Base-by-base conservation (phyloP, 1,139 yeast species). In the Pichia sp. region DNA sequence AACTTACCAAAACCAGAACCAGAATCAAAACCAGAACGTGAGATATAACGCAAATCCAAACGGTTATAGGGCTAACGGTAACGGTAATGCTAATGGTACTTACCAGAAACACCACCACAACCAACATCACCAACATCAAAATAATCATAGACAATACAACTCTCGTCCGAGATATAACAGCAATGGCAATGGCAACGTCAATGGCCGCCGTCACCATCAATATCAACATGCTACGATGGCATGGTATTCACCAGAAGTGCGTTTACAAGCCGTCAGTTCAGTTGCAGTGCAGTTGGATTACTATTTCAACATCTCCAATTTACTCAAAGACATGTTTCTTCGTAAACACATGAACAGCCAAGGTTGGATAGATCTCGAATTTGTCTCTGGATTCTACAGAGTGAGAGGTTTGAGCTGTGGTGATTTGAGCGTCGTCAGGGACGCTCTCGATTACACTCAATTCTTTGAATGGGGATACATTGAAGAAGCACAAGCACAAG, bases 221-320 rank as follows among this genome's bases (percentile, higher is more conserved):
- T 19, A 30, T 23, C 7, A 23, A 6, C 13, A 23, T 12, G 26
- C n/a, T 27, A 29, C 26, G 21, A 26, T 39, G 26, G 37, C 34
- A n/a, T 39, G 43, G 43, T 33, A 34, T 14, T 25, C 40, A 7
- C 31, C 37, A 10, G 44, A 40, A 29, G 24, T 27, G 10, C 35
- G 44, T 22, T 31, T 35, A 23, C 25, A 30, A n/a, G 41, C 41
- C 15, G 30, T 40, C 26, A 15, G 23, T 10, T 35, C 47, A 8
- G 28, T 43, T 31, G 37, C 68, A 20, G 73, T 72, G 49, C 96
- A 87, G 66, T 66, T 87, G 41, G 91, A 85, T 56, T 91, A 88
- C 65, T 91, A 91, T 60, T 82, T 91, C 60, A 80, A 93, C 20
- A 70, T 80, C 38, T 95, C 87, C 52, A 91, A 91, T 62, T 69